Evolutionary conservation across 768 basidiomycete genomes (phyloP).

Genomic region (Trametes gibbosa): DNA sequence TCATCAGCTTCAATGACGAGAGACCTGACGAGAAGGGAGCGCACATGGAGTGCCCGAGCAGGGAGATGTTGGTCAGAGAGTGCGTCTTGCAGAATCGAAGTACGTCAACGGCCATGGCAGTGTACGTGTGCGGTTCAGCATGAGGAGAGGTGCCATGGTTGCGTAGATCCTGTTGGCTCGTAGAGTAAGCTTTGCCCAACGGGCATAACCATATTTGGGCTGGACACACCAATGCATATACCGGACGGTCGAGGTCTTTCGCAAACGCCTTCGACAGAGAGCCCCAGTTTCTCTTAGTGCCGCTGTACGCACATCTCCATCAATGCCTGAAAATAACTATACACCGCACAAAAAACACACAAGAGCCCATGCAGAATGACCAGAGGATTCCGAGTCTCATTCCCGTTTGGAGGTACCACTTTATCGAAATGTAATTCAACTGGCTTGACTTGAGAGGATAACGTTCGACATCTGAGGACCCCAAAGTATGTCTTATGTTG

Average conservation of each 20-base stretch:
- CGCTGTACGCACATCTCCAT: slow-evolving; percentile 41
- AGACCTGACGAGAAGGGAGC: slow-evolving; percentile 25
- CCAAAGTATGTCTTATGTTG: too few relatives aligned
- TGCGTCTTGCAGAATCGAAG: slow-evolving; percentile 59
- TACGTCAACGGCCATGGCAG: slow-evolving; percentile 78
- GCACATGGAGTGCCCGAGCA: slow-evolving; percentile 91
- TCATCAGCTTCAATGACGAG: too few relatives aligned
- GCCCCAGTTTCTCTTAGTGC: slow-evolving; percentile 88
- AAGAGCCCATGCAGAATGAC: slow-evolving; percentile 38
- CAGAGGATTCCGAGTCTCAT: slow-evolving; percentile 28
- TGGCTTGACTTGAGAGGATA: slow-evolving; percentile 5
- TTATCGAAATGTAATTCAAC: slow-evolving; percentile 30
- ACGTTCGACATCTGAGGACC: neutral
- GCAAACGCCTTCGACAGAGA: slow-evolving; percentile 76
- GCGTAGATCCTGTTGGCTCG: slow-evolving; percentile 63
- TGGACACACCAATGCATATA: slow-evolving; percentile 66
- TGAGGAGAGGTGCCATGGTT: slow-evolving; percentile 89
- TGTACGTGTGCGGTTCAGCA: slow-evolving; percentile 67
- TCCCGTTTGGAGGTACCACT: slow-evolving; percentile 24
- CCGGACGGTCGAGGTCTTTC: slow-evolving; percentile 58
- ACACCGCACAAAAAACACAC: slow-evolving; percentile 13
- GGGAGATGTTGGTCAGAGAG: slow-evolving; percentile 56
- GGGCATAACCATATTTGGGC: neutral
- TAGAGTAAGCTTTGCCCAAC: neutral
- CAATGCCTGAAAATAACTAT: neutral